phyloP scores from a whole-genome alignment of 179 eudicot genomes.

The Beta lomatogona region DNA sequence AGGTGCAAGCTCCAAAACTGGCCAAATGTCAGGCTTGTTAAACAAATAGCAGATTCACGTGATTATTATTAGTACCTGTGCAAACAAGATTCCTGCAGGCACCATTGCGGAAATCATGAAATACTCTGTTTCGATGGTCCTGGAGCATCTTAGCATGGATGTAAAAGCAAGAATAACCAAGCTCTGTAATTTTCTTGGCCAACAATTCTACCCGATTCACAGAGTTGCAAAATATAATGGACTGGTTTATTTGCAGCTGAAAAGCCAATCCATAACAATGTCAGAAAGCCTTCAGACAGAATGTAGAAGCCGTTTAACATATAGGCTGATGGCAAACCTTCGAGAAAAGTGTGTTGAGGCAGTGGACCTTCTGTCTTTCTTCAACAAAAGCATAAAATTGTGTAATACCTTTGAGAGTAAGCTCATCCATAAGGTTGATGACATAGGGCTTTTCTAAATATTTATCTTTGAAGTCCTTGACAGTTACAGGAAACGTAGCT shows the following conservation, averaged over 20 bases:
- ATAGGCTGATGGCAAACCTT: conserved; percentile 53
- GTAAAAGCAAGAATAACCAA: conserved; percentile 85
- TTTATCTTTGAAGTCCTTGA: conserved; percentile 77
- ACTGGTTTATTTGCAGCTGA: conserved; percentile 89
- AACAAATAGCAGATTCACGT: not conserved
- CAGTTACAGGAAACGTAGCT: conserved; percentile 87
- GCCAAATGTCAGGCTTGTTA: no score
- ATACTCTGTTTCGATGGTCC: conserved; percentile 82
- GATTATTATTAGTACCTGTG: conserved; percentile 58
- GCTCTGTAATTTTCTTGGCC: conserved; percentile 82
- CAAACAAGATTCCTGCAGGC: conserved; percentile 91
- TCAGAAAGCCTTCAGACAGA: conserved; percentile 16
- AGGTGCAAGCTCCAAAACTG: no score
- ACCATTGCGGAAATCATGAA: conserved; percentile 84
- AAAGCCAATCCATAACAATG: conserved; percentile 26
- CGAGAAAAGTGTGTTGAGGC: conserved; percentile 81
- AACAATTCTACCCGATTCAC: conserved; percentile 76
- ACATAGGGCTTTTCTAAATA: conserved; percentile 64
- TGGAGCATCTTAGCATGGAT: conserved; percentile 90
- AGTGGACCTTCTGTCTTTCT: conserved; percentile 94
- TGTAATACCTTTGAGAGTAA: conserved; percentile 81
- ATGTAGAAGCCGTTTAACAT: conserved; percentile 14
- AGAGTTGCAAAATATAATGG: conserved; percentile 83
- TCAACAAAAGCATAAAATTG: conserved; percentile 85
- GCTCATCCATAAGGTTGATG: conserved; percentile 89